A percentile compares a stretch with the other conserved stretches of the same genome.
Evolutionary conservation across 306 rosid genomes (phyloP).

Genomic region (Cicer arietinum): DNA sequence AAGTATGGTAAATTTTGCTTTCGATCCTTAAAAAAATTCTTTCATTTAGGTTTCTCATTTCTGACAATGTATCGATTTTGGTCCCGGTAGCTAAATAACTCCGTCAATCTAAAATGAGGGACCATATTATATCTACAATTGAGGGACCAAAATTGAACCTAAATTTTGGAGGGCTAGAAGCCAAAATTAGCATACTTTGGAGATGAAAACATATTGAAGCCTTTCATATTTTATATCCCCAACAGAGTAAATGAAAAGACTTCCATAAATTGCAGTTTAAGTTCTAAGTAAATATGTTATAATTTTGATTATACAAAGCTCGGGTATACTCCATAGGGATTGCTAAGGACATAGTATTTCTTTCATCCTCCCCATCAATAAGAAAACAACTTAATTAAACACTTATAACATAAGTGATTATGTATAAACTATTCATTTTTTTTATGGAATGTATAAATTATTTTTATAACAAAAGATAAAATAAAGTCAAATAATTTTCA

Average conservation of each 20-base stretch:
- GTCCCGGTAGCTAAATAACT: background rate
- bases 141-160: background rate
- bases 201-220: background rate
- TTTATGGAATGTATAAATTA: no score
- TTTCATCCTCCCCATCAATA: slow-evolving; percentile 5
- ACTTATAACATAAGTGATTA: no score
- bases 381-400: background rate
- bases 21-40: background rate
- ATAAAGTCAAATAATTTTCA: no score
- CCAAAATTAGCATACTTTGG: background rate
- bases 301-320: slow-evolving; percentile 4
- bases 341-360: background rate
- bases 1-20: background rate
- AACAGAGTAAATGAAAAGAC: background rate
- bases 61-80: background rate
- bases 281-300: background rate
- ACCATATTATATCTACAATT: background rate
- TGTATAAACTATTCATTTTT: no score
- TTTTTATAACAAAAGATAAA: no score
- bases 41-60: background rate
- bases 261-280: slow-evolving; percentile 24
- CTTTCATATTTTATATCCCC: background rate
- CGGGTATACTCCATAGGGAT: background rate
- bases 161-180: background rate
- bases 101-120: background rate